Conservation (phyloP, 208 protist species). For the Angomonas ambiguus region DNA sequence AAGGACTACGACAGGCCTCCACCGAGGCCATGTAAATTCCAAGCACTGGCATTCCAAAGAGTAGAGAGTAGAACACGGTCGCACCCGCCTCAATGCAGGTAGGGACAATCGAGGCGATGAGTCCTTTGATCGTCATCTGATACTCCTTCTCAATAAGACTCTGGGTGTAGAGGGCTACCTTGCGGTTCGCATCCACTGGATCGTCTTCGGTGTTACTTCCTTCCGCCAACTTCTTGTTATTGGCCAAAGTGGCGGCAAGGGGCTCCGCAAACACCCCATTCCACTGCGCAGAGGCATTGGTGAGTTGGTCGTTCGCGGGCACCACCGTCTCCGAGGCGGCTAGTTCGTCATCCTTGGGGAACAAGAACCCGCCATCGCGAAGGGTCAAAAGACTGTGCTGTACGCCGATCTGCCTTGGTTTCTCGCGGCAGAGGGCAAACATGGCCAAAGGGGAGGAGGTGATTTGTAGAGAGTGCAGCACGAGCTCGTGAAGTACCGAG, state of each 20-base stretch:
- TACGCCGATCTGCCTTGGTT: conserved; percentile 52
- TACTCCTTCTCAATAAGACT: conserved; percentile 30
- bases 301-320: conserved; percentile 12
- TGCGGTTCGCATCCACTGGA: conserved; percentile 7
- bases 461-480: conserved; percentile 77
- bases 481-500: conserved; percentile 61
- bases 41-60: conserved; percentile 66
- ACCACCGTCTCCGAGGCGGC: conserved; percentile 34
- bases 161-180: neutral
- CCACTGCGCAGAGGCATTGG: neutral
- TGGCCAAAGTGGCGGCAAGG: neutral
- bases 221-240: neutral
- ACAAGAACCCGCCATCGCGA: conserved; percentile 58
- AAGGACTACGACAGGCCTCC: conserved; percentile 56
- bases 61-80: conserved; percentile 64
- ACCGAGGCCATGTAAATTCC: conserved; percentile 60
- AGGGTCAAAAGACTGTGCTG: conserved; percentile 52
- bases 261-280: neutral
- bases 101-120: conserved; percentile 58
- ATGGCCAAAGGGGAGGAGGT: conserved; percentile 47
- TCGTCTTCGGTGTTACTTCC: neutral
- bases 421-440: conserved; percentile 66
- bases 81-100: conserved; percentile 50
- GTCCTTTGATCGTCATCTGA: conserved; percentile 59
- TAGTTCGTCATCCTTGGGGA: conserved; percentile 30